Percentiles rank a stretch among this genome's conserved stretches.
These are phyloP conservation scores for Trichaptum fuscoviolaceum DNA, from an alignment of 768 basidiomycete genomes.

Conservation along the genomic window DNA sequence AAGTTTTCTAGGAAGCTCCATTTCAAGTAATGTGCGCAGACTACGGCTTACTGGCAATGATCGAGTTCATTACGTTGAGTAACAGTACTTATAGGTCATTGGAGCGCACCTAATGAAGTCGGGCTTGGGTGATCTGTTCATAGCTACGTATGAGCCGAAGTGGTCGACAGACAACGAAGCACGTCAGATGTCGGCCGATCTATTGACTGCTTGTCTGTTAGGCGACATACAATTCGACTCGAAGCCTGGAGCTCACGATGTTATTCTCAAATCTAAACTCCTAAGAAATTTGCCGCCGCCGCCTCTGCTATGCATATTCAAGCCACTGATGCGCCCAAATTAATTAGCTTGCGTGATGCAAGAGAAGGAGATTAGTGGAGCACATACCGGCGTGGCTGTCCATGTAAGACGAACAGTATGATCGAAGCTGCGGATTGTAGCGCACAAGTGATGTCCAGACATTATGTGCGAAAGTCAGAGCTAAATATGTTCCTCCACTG, in stretches of 20 bases:
- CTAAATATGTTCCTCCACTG: background rate
- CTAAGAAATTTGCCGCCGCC: no score
- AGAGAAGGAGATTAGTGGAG: background rate
- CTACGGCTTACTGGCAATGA: background rate
- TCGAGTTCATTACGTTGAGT: background rate
- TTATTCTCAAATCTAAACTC: background rate
- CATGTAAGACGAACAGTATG: background rate
- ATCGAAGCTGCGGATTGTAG: constrained; percentile 1
- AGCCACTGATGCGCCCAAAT: background rate
- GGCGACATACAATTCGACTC: background rate
- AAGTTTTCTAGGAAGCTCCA: background rate
- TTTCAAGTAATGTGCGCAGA: background rate
- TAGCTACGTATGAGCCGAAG: no score
- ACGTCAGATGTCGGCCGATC: background rate
- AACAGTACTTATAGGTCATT: background rate
- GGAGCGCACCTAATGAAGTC: background rate
- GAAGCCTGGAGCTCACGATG: background rate
- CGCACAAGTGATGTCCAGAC: background rate
- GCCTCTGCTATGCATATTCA: no score
- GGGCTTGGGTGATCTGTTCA: background rate
- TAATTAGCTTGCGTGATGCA: background rate
- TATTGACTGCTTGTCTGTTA: background rate
- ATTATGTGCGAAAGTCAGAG: background rate
- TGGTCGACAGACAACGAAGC: no score
- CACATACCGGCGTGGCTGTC: background rate